These are phyloP conservation scores for Candida saitoana DNA, from an alignment of 805 yeast species.

Conservation along the genomic window DNA sequence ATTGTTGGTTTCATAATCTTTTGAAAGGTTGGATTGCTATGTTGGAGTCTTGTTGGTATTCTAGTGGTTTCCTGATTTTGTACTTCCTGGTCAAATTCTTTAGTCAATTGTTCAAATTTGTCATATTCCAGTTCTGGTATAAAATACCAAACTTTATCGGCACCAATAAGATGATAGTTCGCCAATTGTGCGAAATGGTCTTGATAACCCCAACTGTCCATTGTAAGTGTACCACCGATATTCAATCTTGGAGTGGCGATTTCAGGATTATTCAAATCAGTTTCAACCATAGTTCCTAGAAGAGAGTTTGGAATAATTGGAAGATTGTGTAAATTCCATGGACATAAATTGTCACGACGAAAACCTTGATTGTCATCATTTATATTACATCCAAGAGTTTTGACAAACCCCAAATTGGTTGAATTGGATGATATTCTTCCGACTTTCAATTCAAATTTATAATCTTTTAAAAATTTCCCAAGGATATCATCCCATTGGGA, in stretches of 20 bases:
- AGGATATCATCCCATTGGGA: not conserved
- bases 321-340: slow-evolving; percentile 57
- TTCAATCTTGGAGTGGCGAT: slow-evolving; percentile 42
- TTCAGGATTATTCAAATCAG: slow-evolving; percentile 42
- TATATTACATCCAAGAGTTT: slow-evolving; percentile 27
- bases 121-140: slow-evolving; percentile 53
- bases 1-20: slow-evolving; percentile 16
- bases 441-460: not conserved
- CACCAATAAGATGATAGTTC: slow-evolving; percentile 56
- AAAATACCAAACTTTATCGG: slow-evolving; percentile 55
- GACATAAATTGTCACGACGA: not conserved
- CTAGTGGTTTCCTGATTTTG: slow-evolving; percentile 13
- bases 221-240: slow-evolving; percentile 51
- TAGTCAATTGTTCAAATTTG: slow-evolving; percentile 45
- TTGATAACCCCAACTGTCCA: slow-evolving; percentile 55
- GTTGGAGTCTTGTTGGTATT: slow-evolving; percentile 25
- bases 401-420: slow-evolving; percentile 1
- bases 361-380: not conserved
- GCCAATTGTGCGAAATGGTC: slow-evolving; percentile 55
- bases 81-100: slow-evolving; percentile 14
- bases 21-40: slow-evolving; percentile 24
- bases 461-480: not conserved
- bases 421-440: slow-evolving; percentile 7
- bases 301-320: slow-evolving; percentile 49
- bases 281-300: slow-evolving; percentile 38